phyloP scores from a whole-genome alignment of 768 basidiomycete genomes.

The Podaxis sp. region DNA sequence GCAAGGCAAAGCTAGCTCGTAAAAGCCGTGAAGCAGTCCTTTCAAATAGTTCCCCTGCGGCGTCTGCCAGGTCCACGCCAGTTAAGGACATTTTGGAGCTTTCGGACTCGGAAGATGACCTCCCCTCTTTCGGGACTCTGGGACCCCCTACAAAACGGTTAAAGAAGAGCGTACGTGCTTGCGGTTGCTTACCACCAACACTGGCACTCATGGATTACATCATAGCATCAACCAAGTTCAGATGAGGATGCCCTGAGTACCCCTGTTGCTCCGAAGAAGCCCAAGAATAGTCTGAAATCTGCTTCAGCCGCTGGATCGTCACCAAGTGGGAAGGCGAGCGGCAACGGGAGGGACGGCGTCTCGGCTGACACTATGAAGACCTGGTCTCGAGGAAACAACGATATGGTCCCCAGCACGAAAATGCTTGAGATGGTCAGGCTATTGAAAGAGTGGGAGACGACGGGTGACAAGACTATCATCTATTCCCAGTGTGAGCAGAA shows the following conservation, averaged over 20 bases:
- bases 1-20: conserved; percentile 21
- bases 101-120: conserved; percentile 50
- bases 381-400: conserved; percentile 61
- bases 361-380: conserved; percentile 47
- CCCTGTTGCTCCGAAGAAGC: conserved; percentile 14
- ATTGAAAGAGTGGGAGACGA: conserved; percentile 57
- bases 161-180: background rate
- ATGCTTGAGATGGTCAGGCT: conserved; percentile 58
- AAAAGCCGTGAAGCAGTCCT: conserved; percentile 23
- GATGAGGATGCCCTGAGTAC: conserved; percentile 4
- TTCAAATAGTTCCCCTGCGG: conserved; percentile 25
- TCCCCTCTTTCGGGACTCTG: conserved; percentile 45
- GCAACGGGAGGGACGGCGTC: conserved; percentile 26
- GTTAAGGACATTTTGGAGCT: conserved; percentile 25
- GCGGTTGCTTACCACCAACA: conserved; percentile 20
- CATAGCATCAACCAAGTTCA: background rate
- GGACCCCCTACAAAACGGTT: conserved; percentile 3
- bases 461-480: conserved; percentile 68
- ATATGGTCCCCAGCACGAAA: conserved; percentile 67
- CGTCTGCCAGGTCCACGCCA: conserved; percentile 26
- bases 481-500: conserved; percentile 65
- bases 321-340: background rate
- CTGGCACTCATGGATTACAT: background rate
- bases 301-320: background rate
- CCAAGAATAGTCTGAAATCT: conserved; percentile 22